Percentiles rank a stretch among this genome's conserved stretches.
phyloP scores from a whole-genome alignment of 179 eudicot genomes.

The Silene noctiflora region DNA sequence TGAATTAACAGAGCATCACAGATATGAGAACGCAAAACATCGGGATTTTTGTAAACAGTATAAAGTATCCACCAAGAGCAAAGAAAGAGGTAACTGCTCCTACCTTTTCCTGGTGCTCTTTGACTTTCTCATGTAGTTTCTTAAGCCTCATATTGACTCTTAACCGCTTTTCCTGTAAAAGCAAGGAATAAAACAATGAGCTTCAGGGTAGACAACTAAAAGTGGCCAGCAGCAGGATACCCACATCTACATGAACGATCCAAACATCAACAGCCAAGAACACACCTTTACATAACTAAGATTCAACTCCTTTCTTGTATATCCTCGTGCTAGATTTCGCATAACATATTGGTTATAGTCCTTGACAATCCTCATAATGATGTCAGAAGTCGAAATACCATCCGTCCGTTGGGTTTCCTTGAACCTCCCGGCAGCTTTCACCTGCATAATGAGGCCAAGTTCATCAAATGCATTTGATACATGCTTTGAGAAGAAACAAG shows the following conservation, averaged over 20 bases:
- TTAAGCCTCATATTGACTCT: slow-evolving; percentile 81
- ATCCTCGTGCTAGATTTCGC: slow-evolving; percentile 94
- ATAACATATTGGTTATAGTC: slow-evolving; percentile 90
- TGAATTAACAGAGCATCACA: background rate
- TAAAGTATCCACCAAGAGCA: background rate
- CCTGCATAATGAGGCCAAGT: slow-evolving; percentile 43
- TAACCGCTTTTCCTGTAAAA: slow-evolving; percentile 73
- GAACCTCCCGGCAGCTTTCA: slow-evolving; percentile 72
- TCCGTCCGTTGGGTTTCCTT: slow-evolving; percentile 86
- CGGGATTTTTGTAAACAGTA: background rate
- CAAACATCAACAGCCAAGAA: background rate
- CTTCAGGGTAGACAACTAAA: background rate
- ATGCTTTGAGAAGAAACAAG: slow-evolving; percentile 10
- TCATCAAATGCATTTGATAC: slow-evolving; percentile 10
- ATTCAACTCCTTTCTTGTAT: slow-evolving; percentile 85
- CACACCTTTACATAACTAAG: slow-evolving; percentile 89
- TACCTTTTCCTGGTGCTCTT: slow-evolving; percentile 91
- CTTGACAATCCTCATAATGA: slow-evolving; percentile 91
- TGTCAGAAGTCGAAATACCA: slow-evolving; percentile 92
- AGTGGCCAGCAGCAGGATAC: slow-evolving; percentile 4
- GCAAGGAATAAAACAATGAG: background rate
- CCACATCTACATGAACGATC: background rate
- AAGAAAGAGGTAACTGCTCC: slow-evolving; percentile 32
- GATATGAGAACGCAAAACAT: background rate
- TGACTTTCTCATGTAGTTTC: slow-evolving; percentile 74